Percentiles rank a stretch among this genome's conserved stretches.
phyloP scores from a whole-genome alignment of 768 basidiomycete species.

The Chalciporus sphaerocephalus region DNA sequence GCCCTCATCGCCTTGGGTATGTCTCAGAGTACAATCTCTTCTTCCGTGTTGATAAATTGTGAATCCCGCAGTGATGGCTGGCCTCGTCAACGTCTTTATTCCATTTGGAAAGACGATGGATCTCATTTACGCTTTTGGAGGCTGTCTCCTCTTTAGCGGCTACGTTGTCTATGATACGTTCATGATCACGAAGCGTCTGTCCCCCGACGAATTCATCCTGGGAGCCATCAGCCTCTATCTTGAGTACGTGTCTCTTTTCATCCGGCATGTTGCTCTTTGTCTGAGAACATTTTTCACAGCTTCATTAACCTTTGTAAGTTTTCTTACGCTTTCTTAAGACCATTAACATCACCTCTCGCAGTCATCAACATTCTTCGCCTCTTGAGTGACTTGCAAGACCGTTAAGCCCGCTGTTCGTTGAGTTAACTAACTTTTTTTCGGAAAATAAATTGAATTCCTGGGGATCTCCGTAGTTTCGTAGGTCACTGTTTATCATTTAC shows the following conservation, averaged over 20 bases:
- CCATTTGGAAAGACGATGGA: slow-evolving; percentile 83
- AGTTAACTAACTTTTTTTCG: not conserved
- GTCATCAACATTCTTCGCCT: slow-evolving; percentile 85
- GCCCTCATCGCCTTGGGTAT: slow-evolving; percentile 74
- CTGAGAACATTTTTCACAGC: slow-evolving; percentile 36
- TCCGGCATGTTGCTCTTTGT: not conserved
- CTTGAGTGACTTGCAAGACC: slow-evolving; percentile 53
- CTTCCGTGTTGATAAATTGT: slow-evolving; percentile 1
- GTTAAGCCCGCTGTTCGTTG: slow-evolving; percentile 17
- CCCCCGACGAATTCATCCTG: slow-evolving; percentile 91
- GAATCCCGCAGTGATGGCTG: slow-evolving; percentile 59
- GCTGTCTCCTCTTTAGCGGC: slow-evolving; percentile 80
- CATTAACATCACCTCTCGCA: slow-evolving; percentile 24
- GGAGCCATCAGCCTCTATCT: slow-evolving; percentile 92
- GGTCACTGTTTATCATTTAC: slow-evolving; percentile 4
- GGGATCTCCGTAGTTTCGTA: slow-evolving; percentile 1
- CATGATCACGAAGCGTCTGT: slow-evolving; percentile 79
- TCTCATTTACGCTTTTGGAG: slow-evolving; percentile 72
- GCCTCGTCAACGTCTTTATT: slow-evolving; percentile 78
- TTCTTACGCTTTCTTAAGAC: not conserved
- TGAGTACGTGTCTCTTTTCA: slow-evolving; percentile 56
- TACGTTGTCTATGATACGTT: slow-evolving; percentile 92
- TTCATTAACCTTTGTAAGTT: slow-evolving; percentile 83
- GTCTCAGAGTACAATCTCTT: slow-evolving; percentile 18
- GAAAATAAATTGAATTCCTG: not conserved